phyloP scores from a whole-genome alignment of 2,329 filamentous ascomycete genomes.

The Xylaria hypoxylon region DNA sequence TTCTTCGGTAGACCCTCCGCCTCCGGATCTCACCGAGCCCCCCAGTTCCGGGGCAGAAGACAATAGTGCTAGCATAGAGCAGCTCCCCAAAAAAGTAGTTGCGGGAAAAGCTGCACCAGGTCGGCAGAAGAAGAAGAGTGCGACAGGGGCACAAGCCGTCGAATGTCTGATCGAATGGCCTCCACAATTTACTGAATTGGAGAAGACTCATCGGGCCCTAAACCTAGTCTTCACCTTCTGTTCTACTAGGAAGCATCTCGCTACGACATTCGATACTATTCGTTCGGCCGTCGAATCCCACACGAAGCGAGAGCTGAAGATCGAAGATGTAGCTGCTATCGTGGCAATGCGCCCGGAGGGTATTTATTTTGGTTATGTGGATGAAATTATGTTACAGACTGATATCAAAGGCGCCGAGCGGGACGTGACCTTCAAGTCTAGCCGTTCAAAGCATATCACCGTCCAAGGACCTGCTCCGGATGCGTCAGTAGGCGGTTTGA shows the following conservation, averaged over 20 bases:
- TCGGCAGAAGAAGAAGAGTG: conserved; percentile 41
- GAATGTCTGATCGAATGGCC: conserved; percentile 73
- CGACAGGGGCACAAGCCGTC: conserved; percentile 36
- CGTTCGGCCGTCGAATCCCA: conserved; percentile 86
- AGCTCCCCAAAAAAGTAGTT: conserved; percentile 1
- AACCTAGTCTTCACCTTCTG: conserved; percentile 97
- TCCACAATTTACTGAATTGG: conserved; percentile 75
- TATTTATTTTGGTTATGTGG: conserved; percentile 87
- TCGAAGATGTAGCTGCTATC: conserved; percentile 86
- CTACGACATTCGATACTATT: conserved; percentile 91
- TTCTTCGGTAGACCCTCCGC: conserved; percentile 1
- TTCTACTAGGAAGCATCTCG: conserved; percentile 89
- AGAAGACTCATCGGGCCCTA: conserved; percentile 82
- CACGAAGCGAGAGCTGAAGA: conserved; percentile 74
- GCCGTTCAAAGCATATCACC: conserved; percentile 63
- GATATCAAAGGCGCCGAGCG: conserved; percentile 76
- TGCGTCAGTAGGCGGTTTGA: conserved; percentile 67
- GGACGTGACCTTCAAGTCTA: conserved; percentile 73
- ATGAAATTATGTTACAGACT: conserved; percentile 84
- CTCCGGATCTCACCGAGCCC: conserved; percentile 8
- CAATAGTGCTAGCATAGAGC: neutral
- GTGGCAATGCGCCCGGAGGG: conserved; percentile 80
- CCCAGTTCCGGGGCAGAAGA: conserved; percentile 18
- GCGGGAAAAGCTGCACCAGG: conserved; percentile 22
- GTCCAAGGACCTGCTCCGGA: conserved; percentile 64